Conservation (phyloP, 306 rosid genomes). For the Glycine soja region DNA sequence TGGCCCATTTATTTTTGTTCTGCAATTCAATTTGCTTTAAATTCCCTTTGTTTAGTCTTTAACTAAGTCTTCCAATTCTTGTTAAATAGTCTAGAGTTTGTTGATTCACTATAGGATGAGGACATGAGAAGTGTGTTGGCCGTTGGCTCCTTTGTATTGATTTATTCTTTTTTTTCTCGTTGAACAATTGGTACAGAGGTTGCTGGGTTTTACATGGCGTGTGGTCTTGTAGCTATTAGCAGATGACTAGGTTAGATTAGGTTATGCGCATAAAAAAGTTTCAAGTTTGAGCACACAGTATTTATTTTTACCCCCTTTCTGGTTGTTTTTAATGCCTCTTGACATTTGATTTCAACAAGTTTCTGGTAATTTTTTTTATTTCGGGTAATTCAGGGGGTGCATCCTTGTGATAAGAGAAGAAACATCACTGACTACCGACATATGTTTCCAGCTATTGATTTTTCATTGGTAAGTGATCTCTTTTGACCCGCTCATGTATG, state of each 20-base stretch:
- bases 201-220: slow-evolving; percentile 7
- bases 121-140: background rate
- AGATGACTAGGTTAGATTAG: slow-evolving; percentile 15
- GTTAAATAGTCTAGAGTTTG: slow-evolving; percentile 1
- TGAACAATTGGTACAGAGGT: background rate
- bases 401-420: slow-evolving; percentile 95
- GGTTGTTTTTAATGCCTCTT: slow-evolving; percentile 3
- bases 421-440: slow-evolving; percentile 69
- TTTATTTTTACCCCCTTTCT: background rate
- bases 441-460: slow-evolving; percentile 92
- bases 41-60: too few species aligned
- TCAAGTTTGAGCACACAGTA: slow-evolving; percentile 8
- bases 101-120: slow-evolving; percentile 20
- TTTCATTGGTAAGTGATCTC: slow-evolving; percentile 70
- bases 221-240: too few species aligned
- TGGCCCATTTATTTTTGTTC: slow-evolving; percentile 25
- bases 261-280: slow-evolving; percentile 13
- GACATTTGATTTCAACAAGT: slow-evolving; percentile 14
- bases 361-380: background rate
- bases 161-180: background rate
- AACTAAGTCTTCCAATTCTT: background rate
- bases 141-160: background rate
- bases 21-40: background rate
- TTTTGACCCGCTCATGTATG: slow-evolving; percentile 31
- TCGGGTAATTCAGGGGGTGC: slow-evolving; percentile 73